A percentile compares a stretch with the other conserved stretches of the same genome.
phyloP scores from a whole-genome alignment of 78 protist species.

The Pelomyxa schiedti region DNA sequence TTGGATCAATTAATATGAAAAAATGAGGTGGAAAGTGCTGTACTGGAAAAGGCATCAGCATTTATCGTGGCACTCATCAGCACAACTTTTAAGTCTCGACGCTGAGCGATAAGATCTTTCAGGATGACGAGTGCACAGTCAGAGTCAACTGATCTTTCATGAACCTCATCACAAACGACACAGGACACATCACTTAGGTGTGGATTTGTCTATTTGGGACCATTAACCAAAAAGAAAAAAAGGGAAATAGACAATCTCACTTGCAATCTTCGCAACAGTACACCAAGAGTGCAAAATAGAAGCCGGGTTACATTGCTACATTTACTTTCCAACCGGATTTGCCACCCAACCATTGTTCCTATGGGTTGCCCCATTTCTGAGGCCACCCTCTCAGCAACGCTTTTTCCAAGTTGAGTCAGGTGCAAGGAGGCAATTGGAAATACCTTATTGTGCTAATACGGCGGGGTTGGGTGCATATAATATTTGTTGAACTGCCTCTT shows the following conservation, averaged over 20 bases:
- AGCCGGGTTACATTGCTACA: constrained; percentile 18
- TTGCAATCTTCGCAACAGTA: constrained; percentile 43
- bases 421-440: too few species aligned
- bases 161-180: not conserved
- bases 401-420: too few species aligned
- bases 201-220: not conserved
- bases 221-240: too few species aligned
- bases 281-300: constrained; percentile 64
- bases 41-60: not conserved
- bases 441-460: constrained; percentile 48
- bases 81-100: not conserved
- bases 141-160: not conserved
- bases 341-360: constrained; percentile 39
- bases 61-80: not conserved
- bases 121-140: not conserved
- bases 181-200: not conserved
- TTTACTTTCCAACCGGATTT: constrained; percentile 5
- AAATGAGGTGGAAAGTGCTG: not conserved
- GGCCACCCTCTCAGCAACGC: too few species aligned
- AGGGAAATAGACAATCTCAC: too few species aligned
- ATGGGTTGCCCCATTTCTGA: too few species aligned
- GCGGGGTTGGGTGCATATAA: constrained; percentile 67
- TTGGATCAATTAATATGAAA: not conserved
- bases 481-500: too few species aligned
- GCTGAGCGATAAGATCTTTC: not conserved